phyloP scores from a whole-genome alignment of 768 basidiomycete species.

The Suillus sp. region DNA sequence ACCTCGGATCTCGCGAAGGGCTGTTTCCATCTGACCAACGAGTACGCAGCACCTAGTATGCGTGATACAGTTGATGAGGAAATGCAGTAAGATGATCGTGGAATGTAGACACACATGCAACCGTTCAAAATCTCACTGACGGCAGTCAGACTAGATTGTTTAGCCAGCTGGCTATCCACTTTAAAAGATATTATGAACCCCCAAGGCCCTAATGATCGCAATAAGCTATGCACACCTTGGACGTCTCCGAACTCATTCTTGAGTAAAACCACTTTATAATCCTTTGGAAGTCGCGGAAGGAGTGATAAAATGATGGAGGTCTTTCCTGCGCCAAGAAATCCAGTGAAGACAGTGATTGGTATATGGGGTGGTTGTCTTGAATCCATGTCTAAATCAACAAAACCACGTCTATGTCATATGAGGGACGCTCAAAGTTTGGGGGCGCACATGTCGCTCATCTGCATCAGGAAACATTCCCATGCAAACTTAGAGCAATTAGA shows the following conservation, averaged over 20 bases:
- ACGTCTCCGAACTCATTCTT: slow-evolving; percentile 98
- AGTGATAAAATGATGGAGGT: slow-evolving; percentile 82
- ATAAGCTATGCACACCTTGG: slow-evolving; percentile 54
- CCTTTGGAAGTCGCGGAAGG: slow-evolving; percentile 76
- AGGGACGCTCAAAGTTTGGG: too few species aligned
- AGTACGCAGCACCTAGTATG: slow-evolving; percentile 82
- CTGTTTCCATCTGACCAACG: slow-evolving; percentile 93
- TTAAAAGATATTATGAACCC: slow-evolving; percentile 9
- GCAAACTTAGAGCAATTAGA: too few species aligned
- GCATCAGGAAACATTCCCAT: too few species aligned
- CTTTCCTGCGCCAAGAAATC: slow-evolving; percentile 85
- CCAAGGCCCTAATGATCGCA: background rate
- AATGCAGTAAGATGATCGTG: background rate
- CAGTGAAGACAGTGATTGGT: slow-evolving; percentile 95
- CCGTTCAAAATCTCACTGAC: slow-evolving; percentile 95
- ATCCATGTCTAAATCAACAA: background rate
- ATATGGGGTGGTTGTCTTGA: slow-evolving; percentile 38
- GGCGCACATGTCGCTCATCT: too few species aligned
- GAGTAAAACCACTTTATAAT: slow-evolving; percentile 86
- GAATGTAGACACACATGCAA: slow-evolving; percentile 65
- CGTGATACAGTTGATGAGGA: background rate
- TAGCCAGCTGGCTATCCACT: slow-evolving; percentile 92
- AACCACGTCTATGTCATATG: too few species aligned
- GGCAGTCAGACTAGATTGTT: slow-evolving; percentile 79
- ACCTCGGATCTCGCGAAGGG: slow-evolving; percentile 87